A percentile compares a stretch with the other conserved stretches of the same genome.
These are phyloP conservation scores for Aspergillus flavus DNA, from an alignment of 2,329 filamentous ascomycete species.

Conservation along the genomic window DNA sequence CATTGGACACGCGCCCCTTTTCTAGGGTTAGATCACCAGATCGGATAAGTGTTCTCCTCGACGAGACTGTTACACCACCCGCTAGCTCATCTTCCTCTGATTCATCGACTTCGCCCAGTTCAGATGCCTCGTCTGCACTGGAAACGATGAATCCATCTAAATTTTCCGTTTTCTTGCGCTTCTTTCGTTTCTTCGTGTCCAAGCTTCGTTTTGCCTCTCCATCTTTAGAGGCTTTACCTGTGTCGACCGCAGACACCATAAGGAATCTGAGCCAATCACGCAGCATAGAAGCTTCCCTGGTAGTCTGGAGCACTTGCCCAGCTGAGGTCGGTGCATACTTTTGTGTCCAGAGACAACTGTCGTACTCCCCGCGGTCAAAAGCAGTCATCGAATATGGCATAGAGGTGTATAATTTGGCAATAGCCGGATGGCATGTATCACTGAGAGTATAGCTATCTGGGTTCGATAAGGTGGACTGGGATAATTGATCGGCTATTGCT, in stretches of 20 bases:
- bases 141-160: conserved; percentile 79
- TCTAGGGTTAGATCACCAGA: conserved; percentile 42
- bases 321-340: conserved; percentile 79
- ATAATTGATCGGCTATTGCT: conserved; percentile 33
- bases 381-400: conserved; percentile 69
- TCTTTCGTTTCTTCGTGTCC: conserved; percentile 53
- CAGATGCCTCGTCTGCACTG: conserved; percentile 72
- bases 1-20: conserved; percentile 65
- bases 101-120: conserved; percentile 70
- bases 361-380: conserved; percentile 78
- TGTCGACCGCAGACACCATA: conserved; percentile 75
- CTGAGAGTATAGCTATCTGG: conserved; percentile 8
- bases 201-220: conserved; percentile 26
- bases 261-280: conserved; percentile 80
- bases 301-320: conserved; percentile 73
- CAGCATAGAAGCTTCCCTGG: conserved; percentile 69
- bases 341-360: conserved; percentile 72
- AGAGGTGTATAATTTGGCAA: conserved; percentile 61
- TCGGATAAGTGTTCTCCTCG: conserved; percentile 45
- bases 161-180: conserved; percentile 69
- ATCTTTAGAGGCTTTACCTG: conserved; percentile 47
- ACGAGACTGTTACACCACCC: conserved; percentile 40
- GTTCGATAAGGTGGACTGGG: conserved; percentile 16
- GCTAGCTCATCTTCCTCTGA: conserved; percentile 54
- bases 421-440: conserved; percentile 55